phyloP scores from a whole-genome alignment of 176 grass and related monocot species.

The Aechmea fasciata region DNA sequence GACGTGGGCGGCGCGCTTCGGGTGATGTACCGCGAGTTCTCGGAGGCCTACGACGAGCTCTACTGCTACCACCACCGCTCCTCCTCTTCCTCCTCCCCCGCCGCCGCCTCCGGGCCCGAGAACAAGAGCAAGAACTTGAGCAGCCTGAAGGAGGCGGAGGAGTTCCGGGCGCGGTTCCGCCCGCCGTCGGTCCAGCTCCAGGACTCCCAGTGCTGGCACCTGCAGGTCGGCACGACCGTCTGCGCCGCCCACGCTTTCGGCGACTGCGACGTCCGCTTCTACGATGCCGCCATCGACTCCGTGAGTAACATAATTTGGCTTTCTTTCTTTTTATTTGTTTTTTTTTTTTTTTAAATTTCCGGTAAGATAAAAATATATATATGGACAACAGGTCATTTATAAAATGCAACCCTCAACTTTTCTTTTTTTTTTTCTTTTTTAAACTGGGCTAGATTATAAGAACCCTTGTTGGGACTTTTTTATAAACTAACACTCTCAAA shows the following conservation, averaged over 20 bases:
- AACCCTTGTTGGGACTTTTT: no score
- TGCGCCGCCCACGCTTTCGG: constrained; percentile 10
- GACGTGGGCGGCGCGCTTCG: not conserved
- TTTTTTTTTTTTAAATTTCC: not conserved
- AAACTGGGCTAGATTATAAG: no score
- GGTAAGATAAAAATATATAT: no score
- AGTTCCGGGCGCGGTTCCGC: constrained; percentile 1
- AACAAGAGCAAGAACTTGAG: not conserved
- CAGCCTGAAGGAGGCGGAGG: not conserved
- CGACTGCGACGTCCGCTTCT: constrained; percentile 6
- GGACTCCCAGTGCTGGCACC: not conserved
- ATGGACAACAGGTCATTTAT: no score
- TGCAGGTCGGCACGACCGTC: not conserved
- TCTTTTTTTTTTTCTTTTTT: no score
- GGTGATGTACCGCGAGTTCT: constrained; percentile 25
- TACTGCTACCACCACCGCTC: not conserved
- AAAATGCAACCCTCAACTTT: no score
- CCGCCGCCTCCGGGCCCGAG: not conserved
- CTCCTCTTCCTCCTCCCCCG: no score
- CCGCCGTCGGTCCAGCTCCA: constrained; percentile 9
- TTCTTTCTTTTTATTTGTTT: not conserved
- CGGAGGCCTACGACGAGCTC: constrained; percentile 10
- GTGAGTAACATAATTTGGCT: not conserved
- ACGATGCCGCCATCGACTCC: constrained; percentile 1
- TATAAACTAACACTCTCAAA: no score